These are phyloP conservation scores for Trypanosoma lewisi DNA, from an alignment of 208 protist genomes.

Conservation along the genomic window DNA sequence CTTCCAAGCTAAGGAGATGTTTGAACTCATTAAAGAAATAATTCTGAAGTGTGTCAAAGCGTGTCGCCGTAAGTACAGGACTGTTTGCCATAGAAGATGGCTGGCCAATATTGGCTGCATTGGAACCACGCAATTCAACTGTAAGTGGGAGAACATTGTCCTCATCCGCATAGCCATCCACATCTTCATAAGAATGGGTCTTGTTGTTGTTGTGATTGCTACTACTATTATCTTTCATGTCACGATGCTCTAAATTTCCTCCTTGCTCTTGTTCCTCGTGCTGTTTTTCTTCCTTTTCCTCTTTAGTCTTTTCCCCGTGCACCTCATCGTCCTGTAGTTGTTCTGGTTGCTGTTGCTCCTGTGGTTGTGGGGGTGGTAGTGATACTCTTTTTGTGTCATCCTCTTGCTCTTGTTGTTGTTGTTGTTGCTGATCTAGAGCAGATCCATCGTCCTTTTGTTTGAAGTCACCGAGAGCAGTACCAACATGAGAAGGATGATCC, in stretches of 20 bases:
- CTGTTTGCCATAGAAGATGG: slow-evolving; percentile 60
- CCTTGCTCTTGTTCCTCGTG: not conserved
- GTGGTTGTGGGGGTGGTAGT: too few species aligned
- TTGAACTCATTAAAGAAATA: slow-evolving; percentile 78
- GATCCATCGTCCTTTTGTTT: too few species aligned
- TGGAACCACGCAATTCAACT: slow-evolving; percentile 24
- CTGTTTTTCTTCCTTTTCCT: not conserved
- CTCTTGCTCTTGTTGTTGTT: too few species aligned
- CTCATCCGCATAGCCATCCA: slow-evolving; percentile 34
- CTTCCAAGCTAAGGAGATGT: slow-evolving; percentile 63
- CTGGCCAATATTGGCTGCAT: slow-evolving; percentile 23
- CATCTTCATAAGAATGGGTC: slow-evolving; percentile 22
- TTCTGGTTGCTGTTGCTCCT: too few species aligned
- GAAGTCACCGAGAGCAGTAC: too few species aligned
- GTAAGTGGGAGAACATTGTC: slow-evolving; percentile 25
- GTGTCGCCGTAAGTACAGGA: slow-evolving; percentile 65
- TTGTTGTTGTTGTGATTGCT: too few species aligned
- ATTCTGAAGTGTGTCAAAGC: slow-evolving; percentile 55
- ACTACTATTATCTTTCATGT: slow-evolving; percentile 4
- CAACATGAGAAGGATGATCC: too few species aligned
- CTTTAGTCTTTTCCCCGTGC: not conserved
- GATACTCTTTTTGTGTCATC: too few species aligned
- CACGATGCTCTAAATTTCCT: slow-evolving; percentile 16
- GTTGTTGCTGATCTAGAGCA: too few species aligned
- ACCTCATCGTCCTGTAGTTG: not conserved